Evolutionary conservation across 2,329 filamentous ascomycete species (phyloP).

Genomic region (Aureobasidium sp.): DNA sequence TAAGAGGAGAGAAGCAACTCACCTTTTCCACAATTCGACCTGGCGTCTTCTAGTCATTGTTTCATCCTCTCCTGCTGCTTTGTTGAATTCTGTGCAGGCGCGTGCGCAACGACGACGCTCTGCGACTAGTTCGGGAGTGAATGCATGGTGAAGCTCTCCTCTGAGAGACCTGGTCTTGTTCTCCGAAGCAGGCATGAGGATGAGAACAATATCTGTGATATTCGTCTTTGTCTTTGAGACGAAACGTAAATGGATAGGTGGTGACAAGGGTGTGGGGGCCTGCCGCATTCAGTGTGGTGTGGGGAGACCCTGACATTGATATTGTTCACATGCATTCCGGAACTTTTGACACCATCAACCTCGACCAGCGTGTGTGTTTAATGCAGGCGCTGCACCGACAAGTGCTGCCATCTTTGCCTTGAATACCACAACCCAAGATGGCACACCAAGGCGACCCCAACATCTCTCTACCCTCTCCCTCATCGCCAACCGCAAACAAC

Average conservation of each 20-base stretch:
- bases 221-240: neutral
- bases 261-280: neutral
- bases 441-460: slow-evolving; percentile 13
- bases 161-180: slow-evolving; percentile 25
- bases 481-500: neutral
- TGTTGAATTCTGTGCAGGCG: slow-evolving; percentile 57
- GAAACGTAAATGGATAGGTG: neutral
- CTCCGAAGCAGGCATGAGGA: slow-evolving; percentile 19
- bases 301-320: slow-evolving; percentile 8
- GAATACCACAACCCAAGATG: neutral
- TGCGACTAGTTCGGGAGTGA: slow-evolving; percentile 58
- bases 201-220: neutral
- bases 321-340: slow-evolving; percentile 1
- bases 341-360: neutral
- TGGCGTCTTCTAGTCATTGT: slow-evolving; percentile 52
- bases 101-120: slow-evolving; percentile 53
- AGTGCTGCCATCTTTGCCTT: neutral
- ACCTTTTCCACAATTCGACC: slow-evolving; percentile 65
- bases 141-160: slow-evolving; percentile 62
- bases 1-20: slow-evolving; percentile 33
- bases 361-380: neutral
- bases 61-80: slow-evolving; percentile 38
- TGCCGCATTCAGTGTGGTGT: neutral
- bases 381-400: neutral
- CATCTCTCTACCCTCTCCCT: slow-evolving; percentile 12